phyloP scores from a whole-genome alignment of 106 monocot genomes.

The Acorus calamus region DNA sequence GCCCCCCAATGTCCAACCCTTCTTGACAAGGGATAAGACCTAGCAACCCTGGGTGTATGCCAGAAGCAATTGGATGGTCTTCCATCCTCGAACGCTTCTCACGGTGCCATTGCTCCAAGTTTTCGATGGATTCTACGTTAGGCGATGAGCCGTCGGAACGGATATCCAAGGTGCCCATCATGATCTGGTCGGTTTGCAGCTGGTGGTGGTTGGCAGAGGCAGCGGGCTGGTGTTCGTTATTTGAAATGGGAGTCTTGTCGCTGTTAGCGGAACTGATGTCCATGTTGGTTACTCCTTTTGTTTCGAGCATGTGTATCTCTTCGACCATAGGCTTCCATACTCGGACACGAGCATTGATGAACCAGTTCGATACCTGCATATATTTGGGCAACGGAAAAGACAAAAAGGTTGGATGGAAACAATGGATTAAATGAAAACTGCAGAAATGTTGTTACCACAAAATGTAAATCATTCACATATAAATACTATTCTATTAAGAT shows the following conservation, averaged over 20 bases:
- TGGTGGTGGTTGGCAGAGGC: neutral
- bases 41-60: constrained; percentile 8
- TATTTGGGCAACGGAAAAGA: no score
- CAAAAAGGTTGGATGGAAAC: no score
- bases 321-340: constrained; percentile 61
- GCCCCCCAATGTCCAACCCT: constrained; percentile 29
- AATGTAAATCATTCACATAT: no score
- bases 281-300: constrained; percentile 22
- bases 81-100: constrained; percentile 42
- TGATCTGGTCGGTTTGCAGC: no score
- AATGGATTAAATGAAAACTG: no score
- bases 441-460: no score
- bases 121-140: constrained; percentile 3
- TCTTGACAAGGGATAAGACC: constrained; percentile 17
- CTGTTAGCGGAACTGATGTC: constrained; percentile 25
- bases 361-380: constrained; percentile 55
- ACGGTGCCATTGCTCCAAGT: constrained; percentile 22
- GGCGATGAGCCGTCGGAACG: constrained; percentile 2
- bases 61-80: constrained; percentile 7
- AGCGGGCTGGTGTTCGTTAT: neutral
- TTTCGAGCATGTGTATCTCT: constrained; percentile 56
- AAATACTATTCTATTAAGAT: no score
- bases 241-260: neutral
- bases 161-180: neutral
- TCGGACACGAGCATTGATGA: constrained; percentile 51